Percentiles rank a stretch among this genome's conserved stretches.
Evolutionary conservation across 139 green algal genomes (phyloP).

Genomic region (Eudorina sp.): DNA sequence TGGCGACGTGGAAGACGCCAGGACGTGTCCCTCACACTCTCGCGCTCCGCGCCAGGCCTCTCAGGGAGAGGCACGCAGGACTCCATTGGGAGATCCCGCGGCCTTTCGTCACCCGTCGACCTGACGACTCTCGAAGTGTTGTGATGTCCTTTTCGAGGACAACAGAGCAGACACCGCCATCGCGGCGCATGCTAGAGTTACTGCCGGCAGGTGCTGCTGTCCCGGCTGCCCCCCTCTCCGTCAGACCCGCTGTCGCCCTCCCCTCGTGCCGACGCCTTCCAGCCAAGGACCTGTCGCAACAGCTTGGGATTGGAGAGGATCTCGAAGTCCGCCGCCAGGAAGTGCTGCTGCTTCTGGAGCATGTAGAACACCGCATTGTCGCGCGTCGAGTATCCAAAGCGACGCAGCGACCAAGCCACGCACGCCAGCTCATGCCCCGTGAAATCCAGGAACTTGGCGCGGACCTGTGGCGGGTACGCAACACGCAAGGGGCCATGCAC

Average conservation of each 20-base stretch:
- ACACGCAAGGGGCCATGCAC: too few relatives aligned
- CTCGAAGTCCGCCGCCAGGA: conserved; percentile 62
- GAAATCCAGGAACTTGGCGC: conserved; percentile 64
- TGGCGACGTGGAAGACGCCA: too few relatives aligned
- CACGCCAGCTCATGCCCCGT: conserved; percentile 65
- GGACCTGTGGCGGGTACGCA: conserved; percentile 48
- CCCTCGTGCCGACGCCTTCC: conserved; percentile 11
- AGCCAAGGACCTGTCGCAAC: conserved; percentile 55
- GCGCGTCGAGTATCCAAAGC: conserved; percentile 54
- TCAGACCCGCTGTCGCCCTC: neutral
- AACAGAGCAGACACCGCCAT: too few relatives aligned
- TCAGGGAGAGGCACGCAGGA: too few relatives aligned
- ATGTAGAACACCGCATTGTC: conserved; percentile 67
- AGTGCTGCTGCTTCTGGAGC: conserved; percentile 59
- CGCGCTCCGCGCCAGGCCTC: too few relatives aligned
- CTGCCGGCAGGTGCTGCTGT: neutral
- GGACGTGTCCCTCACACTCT: too few relatives aligned
- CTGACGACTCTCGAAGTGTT: too few relatives aligned
- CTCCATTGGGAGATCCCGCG: too few relatives aligned
- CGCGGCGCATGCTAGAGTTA: too few relatives aligned
- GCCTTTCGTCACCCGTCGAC: too few relatives aligned
- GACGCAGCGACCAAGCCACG: conserved; percentile 62
- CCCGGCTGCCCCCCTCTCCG: neutral
- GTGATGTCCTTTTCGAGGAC: too few relatives aligned
- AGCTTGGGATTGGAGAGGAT: conserved; percentile 63